A percentile compares a stretch with the other conserved stretches of the same genome.
These are phyloP conservation scores for Torrubiellomyces zombiae DNA, from an alignment of 2,329 filamentous ascomycete species.

Conservation along the genomic window DNA sequence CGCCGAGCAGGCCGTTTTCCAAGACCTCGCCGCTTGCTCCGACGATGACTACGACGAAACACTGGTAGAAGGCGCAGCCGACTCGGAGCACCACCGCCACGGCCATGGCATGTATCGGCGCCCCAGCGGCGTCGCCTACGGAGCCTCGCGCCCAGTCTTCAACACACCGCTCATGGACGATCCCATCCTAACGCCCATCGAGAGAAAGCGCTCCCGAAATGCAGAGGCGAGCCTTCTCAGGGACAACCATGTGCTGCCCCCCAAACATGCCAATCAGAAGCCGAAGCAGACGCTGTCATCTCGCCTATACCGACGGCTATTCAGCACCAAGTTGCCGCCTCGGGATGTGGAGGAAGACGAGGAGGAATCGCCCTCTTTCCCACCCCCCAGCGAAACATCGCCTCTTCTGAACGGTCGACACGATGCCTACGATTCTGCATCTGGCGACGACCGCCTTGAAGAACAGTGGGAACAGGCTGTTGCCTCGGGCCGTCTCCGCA, in stretches of 20 bases:
- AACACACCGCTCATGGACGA: conserved; percentile 35
- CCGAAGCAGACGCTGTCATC: conserved; percentile 17
- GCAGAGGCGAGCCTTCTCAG: conserved; percentile 44
- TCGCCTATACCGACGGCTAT: conserved; percentile 29
- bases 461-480: conserved; percentile 79
- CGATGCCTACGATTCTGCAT: conserved; percentile 10
- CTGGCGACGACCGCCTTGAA: conserved; percentile 36
- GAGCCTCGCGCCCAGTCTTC: conserved; percentile 52
- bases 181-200: conserved; percentile 32
- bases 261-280: conserved; percentile 28
- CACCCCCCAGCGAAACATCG: conserved; percentile 21
- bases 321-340: conserved; percentile 38
- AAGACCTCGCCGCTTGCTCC: conserved; percentile 48
- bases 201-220: conserved; percentile 37
- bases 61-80: conserved; percentile 13
- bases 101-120: conserved; percentile 51
- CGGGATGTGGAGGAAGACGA: conserved; percentile 22
- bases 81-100: conserved; percentile 17
- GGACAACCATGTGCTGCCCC: conserved; percentile 49
- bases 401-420: conserved; percentile 17
- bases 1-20: conserved; percentile 46
- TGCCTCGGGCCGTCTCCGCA: conserved; percentile 62
- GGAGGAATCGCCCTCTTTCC: conserved; percentile 17
- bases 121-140: conserved; percentile 60
- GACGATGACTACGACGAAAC: conserved; percentile 31